These are phyloP conservation scores for Cladosporium austrohemisphaericum DNA, from an alignment of 2,329 filamentous ascomycete genomes.

Conservation along the genomic window DNA sequence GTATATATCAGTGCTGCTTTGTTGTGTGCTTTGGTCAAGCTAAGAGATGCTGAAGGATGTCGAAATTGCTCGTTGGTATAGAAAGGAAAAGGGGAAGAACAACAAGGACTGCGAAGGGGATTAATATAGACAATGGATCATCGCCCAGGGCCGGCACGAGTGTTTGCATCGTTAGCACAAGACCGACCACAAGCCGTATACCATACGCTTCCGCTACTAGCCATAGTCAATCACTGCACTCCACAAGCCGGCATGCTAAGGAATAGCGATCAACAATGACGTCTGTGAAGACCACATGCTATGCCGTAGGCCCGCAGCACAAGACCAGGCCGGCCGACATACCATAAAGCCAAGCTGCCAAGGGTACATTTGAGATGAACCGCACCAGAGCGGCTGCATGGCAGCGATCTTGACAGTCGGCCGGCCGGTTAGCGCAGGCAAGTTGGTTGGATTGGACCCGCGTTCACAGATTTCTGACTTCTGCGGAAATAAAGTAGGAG, in stretches of 20 bases:
- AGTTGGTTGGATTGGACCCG: background rate
- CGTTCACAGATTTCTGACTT: background rate
- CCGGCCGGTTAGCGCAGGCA: background rate
- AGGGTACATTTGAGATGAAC: background rate
- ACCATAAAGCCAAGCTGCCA: no score
- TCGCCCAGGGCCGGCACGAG: background rate
- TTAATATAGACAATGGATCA: constrained; percentile 5
- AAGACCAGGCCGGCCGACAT: background rate
- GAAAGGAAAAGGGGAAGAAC: background rate
- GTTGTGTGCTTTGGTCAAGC: no score
- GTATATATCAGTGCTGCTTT: background rate
- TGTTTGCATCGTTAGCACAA: background rate
- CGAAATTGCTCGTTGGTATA: background rate
- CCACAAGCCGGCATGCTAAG: constrained; percentile 2
- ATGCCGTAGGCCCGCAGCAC: no score
- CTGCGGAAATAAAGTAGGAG: background rate
- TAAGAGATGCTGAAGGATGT: background rate
- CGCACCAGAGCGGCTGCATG: background rate
- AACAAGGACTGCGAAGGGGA: background rate
- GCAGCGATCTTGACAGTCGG: background rate
- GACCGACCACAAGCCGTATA: constrained; percentile 4
- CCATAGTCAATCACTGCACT: constrained; percentile 10
- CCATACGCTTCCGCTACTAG: background rate
- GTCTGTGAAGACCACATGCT: background rate
- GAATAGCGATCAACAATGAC: constrained; percentile 7